Percentiles rank a stretch among this genome's conserved stretches.
These are phyloP conservation scores for Paecilomyces dactylethromorphus DNA, from an alignment of 2,329 filamentous ascomycete species.

Conservation along the genomic window DNA sequence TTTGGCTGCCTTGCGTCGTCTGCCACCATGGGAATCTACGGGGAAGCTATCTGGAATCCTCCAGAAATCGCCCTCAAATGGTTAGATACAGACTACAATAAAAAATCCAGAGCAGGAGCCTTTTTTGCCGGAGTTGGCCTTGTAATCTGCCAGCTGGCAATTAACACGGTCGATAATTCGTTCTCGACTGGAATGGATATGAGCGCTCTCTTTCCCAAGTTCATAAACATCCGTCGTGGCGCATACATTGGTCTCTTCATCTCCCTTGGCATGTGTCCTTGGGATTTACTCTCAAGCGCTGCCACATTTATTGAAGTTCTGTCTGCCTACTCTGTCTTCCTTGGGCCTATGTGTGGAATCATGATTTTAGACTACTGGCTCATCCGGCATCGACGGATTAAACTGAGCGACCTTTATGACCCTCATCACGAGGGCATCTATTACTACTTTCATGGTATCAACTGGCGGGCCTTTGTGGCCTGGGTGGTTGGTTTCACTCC, in stretches of 20 bases:
- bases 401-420: constrained; percentile 39
- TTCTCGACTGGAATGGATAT: constrained; percentile 51
- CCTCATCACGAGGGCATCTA: constrained; percentile 32
- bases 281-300: constrained; percentile 45
- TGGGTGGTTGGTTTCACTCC: constrained; percentile 32
- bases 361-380: constrained; percentile 26
- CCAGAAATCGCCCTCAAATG: constrained; percentile 34
- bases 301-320: constrained; percentile 43
- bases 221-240: constrained; percentile 52
- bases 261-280: constrained; percentile 43
- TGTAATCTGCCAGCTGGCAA: constrained; percentile 40
- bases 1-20: constrained; percentile 33
- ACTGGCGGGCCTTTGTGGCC: constrained; percentile 37
- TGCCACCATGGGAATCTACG: constrained; percentile 24
- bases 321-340: constrained; percentile 39
- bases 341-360: constrained; percentile 35
- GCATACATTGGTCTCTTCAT: constrained; percentile 40
- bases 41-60: constrained; percentile 38
- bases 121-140: constrained; percentile 44
- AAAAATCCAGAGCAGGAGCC: constrained; percentile 34
- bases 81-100: constrained; percentile 24
- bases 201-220: constrained; percentile 46
- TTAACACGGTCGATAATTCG: constrained; percentile 43
- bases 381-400: constrained; percentile 32
- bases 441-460: constrained; percentile 38